Base-by-base conservation (phyloP, 352 stramenopile species). In the Phytophthora megakarya region DNA sequence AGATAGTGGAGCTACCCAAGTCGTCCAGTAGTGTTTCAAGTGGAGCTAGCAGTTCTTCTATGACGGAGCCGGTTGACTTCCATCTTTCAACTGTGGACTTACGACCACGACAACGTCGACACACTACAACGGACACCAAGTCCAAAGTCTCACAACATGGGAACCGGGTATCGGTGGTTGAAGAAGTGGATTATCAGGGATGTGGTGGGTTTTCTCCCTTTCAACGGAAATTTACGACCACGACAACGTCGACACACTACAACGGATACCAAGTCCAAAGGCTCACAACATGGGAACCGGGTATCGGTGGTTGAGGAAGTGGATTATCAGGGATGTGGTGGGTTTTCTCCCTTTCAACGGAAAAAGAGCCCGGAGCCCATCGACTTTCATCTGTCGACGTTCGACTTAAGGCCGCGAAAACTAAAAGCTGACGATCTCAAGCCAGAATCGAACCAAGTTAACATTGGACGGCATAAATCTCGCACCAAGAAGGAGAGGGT, bases 331-430 rank as follows among this genome's bases (percentile, higher is more conserved):
- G 35, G 52, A 12, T 15, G 40, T 19, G 44, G 37, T 37, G 21
- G 37, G 30, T 35, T 51, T 15, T 15, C 46, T 33, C 16, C 23
- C 21, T 56, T 68, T 47, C 54, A 50, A 51, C 23, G 23, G 43
- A 63, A 64, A 47, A 53, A 56, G n/a, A 52, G 46, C 12, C 39
- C 32, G 3, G 32, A 63, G 22, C 49, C 50, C 26, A 51, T 70
- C 18, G 64, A 76, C 42, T 76, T 76, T 49, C 64, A 73, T 28
- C 38, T 76, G 40, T 76, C 68, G 19, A 75, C 38, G 33, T 75
- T 75, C 30, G 32, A 72, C 30, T 51, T 73, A 23, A 72, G 52
- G 48, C 45, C 58, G 16, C 57, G 25, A 26, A 44, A 44, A 54
- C 51, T 43, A 8, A 61, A 18, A 25, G 33, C 28, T 1, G 48